Evolutionary conservation across 495 filamentous ascomycete species (phyloP).

Genomic region (Gamarada debralockiae): DNA sequence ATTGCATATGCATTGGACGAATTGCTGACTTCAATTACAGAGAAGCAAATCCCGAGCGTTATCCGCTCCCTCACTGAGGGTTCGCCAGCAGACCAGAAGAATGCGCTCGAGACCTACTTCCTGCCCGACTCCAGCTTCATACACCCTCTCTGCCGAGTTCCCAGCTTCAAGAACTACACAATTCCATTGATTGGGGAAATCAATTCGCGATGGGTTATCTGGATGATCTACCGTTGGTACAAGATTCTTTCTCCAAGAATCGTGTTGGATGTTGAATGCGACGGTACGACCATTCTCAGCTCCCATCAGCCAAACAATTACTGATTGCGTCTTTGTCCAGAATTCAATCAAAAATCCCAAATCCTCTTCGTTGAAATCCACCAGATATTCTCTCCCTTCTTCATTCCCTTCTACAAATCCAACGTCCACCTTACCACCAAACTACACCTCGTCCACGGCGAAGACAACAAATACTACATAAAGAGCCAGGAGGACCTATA

Average conservation of each 20-base stretch:
- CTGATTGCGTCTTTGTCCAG: slow-evolving; percentile 32
- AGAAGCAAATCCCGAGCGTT: slow-evolving; percentile 49
- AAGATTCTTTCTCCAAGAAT: slow-evolving; percentile 78
- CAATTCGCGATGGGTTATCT: slow-evolving; percentile 57
- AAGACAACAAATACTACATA: slow-evolving; percentile 58
- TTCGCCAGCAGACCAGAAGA: slow-evolving; percentile 55
- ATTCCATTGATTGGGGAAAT: slow-evolving; percentile 42
- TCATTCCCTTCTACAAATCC: slow-evolving; percentile 68
- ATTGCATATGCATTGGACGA: background rate
- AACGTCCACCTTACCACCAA: slow-evolving; percentile 69
- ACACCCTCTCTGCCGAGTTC: slow-evolving; percentile 78
- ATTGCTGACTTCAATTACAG: slow-evolving; percentile 16
- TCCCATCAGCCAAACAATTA: background rate
- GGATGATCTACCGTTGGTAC: slow-evolving; percentile 79
- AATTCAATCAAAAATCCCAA: slow-evolving; percentile 60
- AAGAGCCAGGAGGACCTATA: slow-evolving; percentile 76
- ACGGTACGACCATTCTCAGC: slow-evolving; percentile 44
- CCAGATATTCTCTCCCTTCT: slow-evolving; percentile 73
- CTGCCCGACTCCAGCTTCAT: slow-evolving; percentile 63
- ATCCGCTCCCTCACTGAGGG: slow-evolving; percentile 66
- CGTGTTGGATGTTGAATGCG: slow-evolving; percentile 60
- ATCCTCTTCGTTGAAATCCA: slow-evolving; percentile 65
- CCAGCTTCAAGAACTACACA: slow-evolving; percentile 42
- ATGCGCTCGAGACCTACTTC: slow-evolving; percentile 66
- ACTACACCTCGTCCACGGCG: slow-evolving; percentile 51